Evolutionary conservation across 116 monocot species (phyloP).

Genomic region (Iris pallida): DNA sequence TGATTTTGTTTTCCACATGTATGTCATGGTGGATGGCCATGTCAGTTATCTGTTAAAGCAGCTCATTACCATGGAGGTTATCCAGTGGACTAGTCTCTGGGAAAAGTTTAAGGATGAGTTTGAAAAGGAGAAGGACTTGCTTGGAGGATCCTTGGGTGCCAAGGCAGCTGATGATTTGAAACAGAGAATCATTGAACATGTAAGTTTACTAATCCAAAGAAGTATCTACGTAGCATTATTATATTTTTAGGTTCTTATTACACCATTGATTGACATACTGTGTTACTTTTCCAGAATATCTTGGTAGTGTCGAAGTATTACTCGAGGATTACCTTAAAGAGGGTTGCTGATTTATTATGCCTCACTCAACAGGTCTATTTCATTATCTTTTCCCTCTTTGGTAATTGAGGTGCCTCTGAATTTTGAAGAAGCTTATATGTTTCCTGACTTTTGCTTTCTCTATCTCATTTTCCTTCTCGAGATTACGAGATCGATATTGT

Average conservation of each 20-base stretch:
- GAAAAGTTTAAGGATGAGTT: constrained; percentile 70
- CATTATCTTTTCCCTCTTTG: neutral
- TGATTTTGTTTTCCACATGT: neutral
- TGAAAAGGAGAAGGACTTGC: constrained; percentile 73
- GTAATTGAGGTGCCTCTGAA: too few species aligned
- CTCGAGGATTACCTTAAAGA: constrained; percentile 85
- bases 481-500: too few species aligned
- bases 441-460: too few species aligned
- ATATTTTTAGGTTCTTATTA: neutral
- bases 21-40: neutral
- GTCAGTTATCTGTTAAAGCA: constrained; percentile 65
- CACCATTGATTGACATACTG: neutral
- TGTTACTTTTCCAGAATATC: constrained; percentile 57
- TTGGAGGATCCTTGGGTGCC: constrained; percentile 58
- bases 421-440: too few species aligned
- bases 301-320: constrained; percentile 94
- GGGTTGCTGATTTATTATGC: constrained; percentile 77
- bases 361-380: constrained; percentile 73
- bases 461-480: too few species aligned
- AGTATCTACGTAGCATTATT: neutral
- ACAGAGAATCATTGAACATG: constrained; percentile 88
- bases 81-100: constrained; percentile 85
- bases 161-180: constrained; percentile 81
- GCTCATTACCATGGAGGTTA: constrained; percentile 87
- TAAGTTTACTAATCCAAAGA: constrained; percentile 13